phyloP scores from a whole-genome alignment of 1,284 basidiomycete species.

The Pascua guehoae region DNA sequence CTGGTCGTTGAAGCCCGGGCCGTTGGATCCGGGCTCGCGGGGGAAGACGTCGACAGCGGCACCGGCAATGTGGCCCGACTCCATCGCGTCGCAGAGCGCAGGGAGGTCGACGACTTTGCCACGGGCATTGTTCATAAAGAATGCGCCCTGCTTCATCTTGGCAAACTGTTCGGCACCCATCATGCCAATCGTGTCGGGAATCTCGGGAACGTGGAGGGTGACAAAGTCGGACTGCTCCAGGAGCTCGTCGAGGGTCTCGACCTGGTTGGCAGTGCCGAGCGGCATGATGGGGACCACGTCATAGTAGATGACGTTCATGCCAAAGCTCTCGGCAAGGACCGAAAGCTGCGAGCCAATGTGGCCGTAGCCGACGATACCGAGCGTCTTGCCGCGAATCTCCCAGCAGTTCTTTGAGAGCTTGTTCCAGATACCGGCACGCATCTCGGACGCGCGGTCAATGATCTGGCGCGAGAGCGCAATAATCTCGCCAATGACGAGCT shows the following conservation, averaged over 20 bases:
- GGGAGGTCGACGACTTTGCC: conserved; percentile 93
- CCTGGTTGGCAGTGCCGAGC: conserved; percentile 85
- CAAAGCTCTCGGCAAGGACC: conserved; percentile 94
- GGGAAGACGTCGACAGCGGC: conserved; percentile 96
- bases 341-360: conserved; percentile 98
- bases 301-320: conserved; percentile 93
- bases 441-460: conserved; percentile 81
- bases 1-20: conserved; percentile 74
- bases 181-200: conserved; percentile 93
- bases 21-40: conserved; percentile 85
- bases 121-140: conserved; percentile 97
- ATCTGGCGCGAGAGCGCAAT: conserved; percentile 93
- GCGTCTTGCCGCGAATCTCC: conserved; percentile 95
- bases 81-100: conserved; percentile 76
- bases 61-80: conserved; percentile 83
- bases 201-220: conserved; percentile 93
- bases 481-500: conserved; percentile 93
- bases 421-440: conserved; percentile 87
- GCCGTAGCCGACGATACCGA: conserved; percentile 97
- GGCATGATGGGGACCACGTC: conserved; percentile 98
- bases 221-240: conserved; percentile 85
- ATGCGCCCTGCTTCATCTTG: conserved; percentile 93
- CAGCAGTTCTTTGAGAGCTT: conserved; percentile 98
- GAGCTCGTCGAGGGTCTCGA: conserved; percentile 75
- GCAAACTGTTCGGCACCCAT: conserved; percentile 73